Evolutionary conservation across 2,329 filamentous ascomycete species (phyloP).

Genomic region (Penicillium sp.): DNA sequence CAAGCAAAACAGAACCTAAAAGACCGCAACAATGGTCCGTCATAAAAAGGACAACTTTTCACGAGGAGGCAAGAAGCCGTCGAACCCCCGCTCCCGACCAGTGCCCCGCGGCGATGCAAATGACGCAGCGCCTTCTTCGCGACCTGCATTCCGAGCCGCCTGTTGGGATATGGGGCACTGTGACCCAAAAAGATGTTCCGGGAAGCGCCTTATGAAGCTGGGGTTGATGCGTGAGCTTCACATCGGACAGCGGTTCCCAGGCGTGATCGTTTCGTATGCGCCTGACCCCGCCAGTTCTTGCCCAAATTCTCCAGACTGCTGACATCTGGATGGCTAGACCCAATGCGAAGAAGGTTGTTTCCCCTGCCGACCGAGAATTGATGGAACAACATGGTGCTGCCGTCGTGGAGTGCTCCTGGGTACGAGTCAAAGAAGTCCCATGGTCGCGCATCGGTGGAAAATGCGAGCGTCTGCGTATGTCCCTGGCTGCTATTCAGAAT

Average conservation of each 20-base stretch:
- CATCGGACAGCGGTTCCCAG: slow-evolving; percentile 83
- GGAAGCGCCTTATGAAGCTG: slow-evolving; percentile 86
- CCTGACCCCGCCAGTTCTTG: neutral
- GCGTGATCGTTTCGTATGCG: slow-evolving; percentile 75
- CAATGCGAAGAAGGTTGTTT: slow-evolving; percentile 81
- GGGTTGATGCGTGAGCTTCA: slow-evolving; percentile 91
- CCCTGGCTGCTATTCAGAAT: neutral
- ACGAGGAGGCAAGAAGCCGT: slow-evolving; percentile 66
- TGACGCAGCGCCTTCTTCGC: slow-evolving; percentile 28
- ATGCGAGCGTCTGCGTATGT: slow-evolving; percentile 67
- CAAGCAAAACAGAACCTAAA: neutral
- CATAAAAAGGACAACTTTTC: slow-evolving; percentile 86
- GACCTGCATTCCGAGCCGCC: slow-evolving; percentile 72
- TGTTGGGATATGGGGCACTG: slow-evolving; percentile 98
- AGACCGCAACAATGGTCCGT: slow-evolving; percentile 59
- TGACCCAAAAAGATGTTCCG: slow-evolving; percentile 92
- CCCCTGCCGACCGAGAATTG: slow-evolving; percentile 72
- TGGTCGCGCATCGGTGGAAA: slow-evolving; percentile 89
- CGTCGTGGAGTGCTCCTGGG: slow-evolving; percentile 97
- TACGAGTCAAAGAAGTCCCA: slow-evolving; percentile 81
- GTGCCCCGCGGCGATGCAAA: slow-evolving; percentile 41
- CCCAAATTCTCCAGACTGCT: neutral
- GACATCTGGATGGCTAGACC: slow-evolving; percentile 44
- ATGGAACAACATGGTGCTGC: slow-evolving; percentile 87
- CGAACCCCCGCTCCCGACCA: slow-evolving; percentile 52